Conservation (phyloP, 2,329 filamentous ascomycete species). For the Dothideomycetes sp. region DNA sequence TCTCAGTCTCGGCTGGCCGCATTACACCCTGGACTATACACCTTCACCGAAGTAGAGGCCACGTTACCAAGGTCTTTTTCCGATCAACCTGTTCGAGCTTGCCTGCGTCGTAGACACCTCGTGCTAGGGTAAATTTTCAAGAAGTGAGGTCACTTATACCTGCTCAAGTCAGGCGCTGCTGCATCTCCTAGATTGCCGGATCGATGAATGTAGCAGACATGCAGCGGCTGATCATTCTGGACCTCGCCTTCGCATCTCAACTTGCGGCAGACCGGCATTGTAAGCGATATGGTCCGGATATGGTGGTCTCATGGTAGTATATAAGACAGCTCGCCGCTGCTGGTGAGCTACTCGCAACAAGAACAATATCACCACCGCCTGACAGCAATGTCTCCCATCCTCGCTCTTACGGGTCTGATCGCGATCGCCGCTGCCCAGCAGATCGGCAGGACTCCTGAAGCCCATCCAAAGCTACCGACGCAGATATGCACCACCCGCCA, state of each 20-base stretch:
- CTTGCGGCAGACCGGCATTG: neutral
- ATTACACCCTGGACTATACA: too few species aligned
- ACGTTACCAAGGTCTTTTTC: too few species aligned
- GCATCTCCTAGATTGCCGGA: too few species aligned
- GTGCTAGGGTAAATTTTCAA: too few species aligned
- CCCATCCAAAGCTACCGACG: constrained; percentile 44
- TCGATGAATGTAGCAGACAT: neutral
- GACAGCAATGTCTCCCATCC: neutral
- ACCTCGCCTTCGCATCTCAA: neutral
- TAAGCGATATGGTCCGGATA: neutral
- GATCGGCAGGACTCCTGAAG: constrained; percentile 30
- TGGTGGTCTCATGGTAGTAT: too few species aligned
- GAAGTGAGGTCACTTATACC: too few species aligned
- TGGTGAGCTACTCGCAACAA: neutral
- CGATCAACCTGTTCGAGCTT: too few species aligned
- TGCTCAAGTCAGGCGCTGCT: too few species aligned
- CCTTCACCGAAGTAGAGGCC: too few species aligned
- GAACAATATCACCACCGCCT: neutral
- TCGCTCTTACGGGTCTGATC: constrained; percentile 2
- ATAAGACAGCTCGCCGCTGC: too few species aligned
- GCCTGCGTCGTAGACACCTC: too few species aligned
- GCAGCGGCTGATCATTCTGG: neutral
- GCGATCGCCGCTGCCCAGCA: constrained; percentile 21
- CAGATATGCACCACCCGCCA: constrained; percentile 43
- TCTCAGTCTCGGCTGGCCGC: too few species aligned